Evolutionary conservation across 2,329 filamentous ascomycete species (phyloP).

Genomic region (Chrysoporthe austroafricana): DNA sequence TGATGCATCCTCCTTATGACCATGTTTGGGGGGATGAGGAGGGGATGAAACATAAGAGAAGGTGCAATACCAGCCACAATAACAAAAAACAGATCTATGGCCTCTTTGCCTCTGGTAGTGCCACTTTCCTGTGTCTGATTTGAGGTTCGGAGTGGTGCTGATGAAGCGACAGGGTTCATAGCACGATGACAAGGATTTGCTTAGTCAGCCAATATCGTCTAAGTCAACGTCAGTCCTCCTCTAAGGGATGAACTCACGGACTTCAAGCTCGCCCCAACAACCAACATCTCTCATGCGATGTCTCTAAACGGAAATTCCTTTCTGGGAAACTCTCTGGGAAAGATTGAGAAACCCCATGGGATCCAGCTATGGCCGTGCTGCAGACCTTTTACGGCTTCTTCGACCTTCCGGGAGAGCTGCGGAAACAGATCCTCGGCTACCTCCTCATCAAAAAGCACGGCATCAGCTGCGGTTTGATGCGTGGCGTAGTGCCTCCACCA

Average conservation of each 20-base stretch:
- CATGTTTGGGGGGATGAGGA: too few relatives aligned
- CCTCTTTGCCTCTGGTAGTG: too few relatives aligned
- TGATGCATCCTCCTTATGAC: too few relatives aligned
- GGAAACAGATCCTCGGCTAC: slow-evolving; percentile 35
- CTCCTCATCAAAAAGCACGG: slow-evolving; percentile 32
- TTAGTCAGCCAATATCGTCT: not conserved
- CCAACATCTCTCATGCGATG: not conserved
- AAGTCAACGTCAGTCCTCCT: not conserved
- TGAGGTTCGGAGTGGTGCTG: not conserved
- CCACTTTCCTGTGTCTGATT: not conserved
- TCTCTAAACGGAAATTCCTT: not conserved
- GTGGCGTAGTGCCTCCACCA: not conserved
- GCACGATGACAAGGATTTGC: too few relatives aligned
- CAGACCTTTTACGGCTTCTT: slow-evolving; percentile 34
- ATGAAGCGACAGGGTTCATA: not conserved
- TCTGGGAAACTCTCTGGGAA: not conserved
- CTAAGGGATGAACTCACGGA: not conserved
- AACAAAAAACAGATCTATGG: too few relatives aligned
- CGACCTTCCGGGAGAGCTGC: slow-evolving; percentile 37
- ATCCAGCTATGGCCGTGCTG: not conserved
- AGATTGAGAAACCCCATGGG: not conserved
- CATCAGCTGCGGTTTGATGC: slow-evolving; percentile 28
- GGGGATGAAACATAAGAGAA: too few relatives aligned
- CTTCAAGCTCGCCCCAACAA: not conserved
- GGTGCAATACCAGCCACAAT: too few relatives aligned